Percentiles rank a stretch among this genome's conserved stretches.
These are phyloP conservation scores for Chloris gayana DNA, from an alignment of 176 grass and related monocot genomes.

Conservation along the genomic window DNA sequence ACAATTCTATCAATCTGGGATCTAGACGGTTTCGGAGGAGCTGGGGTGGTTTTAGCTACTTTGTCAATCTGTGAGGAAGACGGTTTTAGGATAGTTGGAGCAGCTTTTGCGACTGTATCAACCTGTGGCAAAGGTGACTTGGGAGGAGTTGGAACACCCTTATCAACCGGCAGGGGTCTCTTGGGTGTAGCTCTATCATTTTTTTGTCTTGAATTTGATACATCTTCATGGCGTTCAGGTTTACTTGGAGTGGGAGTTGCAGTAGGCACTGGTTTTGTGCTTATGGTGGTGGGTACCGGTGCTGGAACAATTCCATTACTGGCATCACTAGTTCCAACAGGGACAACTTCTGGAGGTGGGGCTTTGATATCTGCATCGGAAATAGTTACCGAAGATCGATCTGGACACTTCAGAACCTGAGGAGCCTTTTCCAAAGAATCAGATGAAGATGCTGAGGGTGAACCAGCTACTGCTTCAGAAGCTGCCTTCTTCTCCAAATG, in stretches of 20 bases:
- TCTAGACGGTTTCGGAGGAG: constrained; percentile 4
- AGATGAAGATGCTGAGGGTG: constrained; percentile 41
- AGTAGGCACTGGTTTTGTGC: constrained; percentile 36
- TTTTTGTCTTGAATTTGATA: constrained; percentile 40
- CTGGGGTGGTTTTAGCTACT: constrained; percentile 22
- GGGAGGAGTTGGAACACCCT: constrained; percentile 29
- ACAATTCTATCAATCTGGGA: constrained; percentile 24
- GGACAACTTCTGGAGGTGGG: constrained; percentile 25
- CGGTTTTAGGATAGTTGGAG: constrained; percentile 20
- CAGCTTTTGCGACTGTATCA: constrained; percentile 46
- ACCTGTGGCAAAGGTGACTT: constrained; percentile 39
- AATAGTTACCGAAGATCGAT: constrained; percentile 33
- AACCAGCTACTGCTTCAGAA: constrained; percentile 40
- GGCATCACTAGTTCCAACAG: constrained; percentile 17
- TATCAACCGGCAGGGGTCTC: no score
- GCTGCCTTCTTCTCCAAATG: constrained; percentile 63
- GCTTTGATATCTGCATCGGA: constrained; percentile 22
- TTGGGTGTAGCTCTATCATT: constrained; percentile 32
- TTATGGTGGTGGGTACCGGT: constrained; percentile 19
- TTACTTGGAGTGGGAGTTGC: constrained; percentile 28
- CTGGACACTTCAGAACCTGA: constrained; percentile 33
- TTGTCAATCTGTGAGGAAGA: constrained; percentile 35
- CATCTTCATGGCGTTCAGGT: constrained; percentile 34
- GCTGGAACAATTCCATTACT: constrained; percentile 31
- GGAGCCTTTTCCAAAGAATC: constrained; percentile 51